Percentiles rank a stretch among this genome's conserved stretches.
These are phyloP conservation scores for Hevea brasiliensis DNA, from an alignment of 345 rosid species.

Conservation along the genomic window DNA sequence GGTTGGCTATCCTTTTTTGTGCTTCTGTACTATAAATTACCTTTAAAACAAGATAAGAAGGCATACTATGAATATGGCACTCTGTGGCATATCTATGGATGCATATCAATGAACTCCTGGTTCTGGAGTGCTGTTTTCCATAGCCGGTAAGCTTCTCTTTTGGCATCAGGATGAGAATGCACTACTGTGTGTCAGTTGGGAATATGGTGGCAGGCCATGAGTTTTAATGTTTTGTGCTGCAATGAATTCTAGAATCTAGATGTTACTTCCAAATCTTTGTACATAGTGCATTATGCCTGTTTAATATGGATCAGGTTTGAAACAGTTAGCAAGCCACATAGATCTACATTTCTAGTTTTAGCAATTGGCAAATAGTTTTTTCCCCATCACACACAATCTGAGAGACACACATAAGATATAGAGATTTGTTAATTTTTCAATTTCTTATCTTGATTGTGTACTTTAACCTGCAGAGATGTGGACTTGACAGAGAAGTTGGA, in stretches of 20 bases:
- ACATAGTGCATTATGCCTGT: not conserved
- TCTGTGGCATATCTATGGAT: conserved; percentile 69
- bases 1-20: conserved; percentile 90
- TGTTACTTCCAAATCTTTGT: not conserved
- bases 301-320: not conserved
- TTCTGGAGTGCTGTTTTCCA: conserved; percentile 89
- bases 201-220: not conserved
- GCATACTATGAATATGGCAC: conserved; percentile 72
- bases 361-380: too few species aligned
- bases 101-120: conserved; percentile 78
- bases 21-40: conserved; percentile 77
- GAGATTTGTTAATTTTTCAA: not conserved
- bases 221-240: not conserved
- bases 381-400: not conserved
- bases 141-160: conserved; percentile 53
- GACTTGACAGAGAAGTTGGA: conserved; percentile 81
- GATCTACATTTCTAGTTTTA: not conserved
- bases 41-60: conserved; percentile 59
- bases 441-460: conserved; percentile 13
- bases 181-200: not conserved
- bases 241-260: not conserved
- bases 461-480: conserved; percentile 59
- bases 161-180: not conserved
- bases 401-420: not conserved
- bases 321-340: not conserved